Conservation (phyloP, 768 basidiomycete species). For the Termitomyces titanicus region DNA sequence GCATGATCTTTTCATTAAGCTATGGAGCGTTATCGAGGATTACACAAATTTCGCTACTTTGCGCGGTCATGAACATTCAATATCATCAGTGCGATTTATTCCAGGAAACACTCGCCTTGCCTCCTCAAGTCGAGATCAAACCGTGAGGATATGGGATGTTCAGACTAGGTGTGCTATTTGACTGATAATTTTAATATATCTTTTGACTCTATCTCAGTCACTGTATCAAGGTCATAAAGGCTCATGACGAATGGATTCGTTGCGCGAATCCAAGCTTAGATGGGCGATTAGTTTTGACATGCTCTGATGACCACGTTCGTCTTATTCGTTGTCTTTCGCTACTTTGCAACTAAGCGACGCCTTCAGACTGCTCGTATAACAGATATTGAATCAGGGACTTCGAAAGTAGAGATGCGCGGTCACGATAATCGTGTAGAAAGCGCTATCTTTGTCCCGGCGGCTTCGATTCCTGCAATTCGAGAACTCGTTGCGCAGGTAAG, state of each 20-base stretch:
- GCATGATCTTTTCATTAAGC: slow-evolving; percentile 33
- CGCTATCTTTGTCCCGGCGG: slow-evolving; percentile 61
- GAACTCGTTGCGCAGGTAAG: slow-evolving; percentile 48
- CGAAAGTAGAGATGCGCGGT: slow-evolving; percentile 63
- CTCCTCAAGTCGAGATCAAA: slow-evolving; percentile 67
- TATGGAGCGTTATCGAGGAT: slow-evolving; percentile 31
- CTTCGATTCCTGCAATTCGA: slow-evolving; percentile 53
- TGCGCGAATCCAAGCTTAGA: slow-evolving; percentile 44
- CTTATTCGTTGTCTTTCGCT: neutral
- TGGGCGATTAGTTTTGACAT: slow-evolving; percentile 53
- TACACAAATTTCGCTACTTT: slow-evolving; percentile 29
- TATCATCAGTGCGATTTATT: slow-evolving; percentile 67
- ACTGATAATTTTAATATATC: neutral
- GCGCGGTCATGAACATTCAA: slow-evolving; percentile 71
- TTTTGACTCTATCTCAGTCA: slow-evolving; percentile 35
- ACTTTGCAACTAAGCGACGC: neutral
- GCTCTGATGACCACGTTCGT: slow-evolving; percentile 66
- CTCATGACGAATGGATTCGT: slow-evolving; percentile 70
- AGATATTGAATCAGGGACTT: slow-evolving; percentile 56
- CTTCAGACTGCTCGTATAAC: slow-evolving; percentile 62
- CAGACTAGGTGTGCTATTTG: slow-evolving; percentile 48
- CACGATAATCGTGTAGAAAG: slow-evolving; percentile 71
- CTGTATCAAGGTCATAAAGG: slow-evolving; percentile 58
- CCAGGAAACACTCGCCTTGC: slow-evolving; percentile 63
- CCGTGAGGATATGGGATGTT: slow-evolving; percentile 68